A percentile compares a stretch with the other conserved stretches of the same genome.
phyloP scores from a whole-genome alignment of 805 yeast species.

The Metschnikowia lachancei region DNA sequence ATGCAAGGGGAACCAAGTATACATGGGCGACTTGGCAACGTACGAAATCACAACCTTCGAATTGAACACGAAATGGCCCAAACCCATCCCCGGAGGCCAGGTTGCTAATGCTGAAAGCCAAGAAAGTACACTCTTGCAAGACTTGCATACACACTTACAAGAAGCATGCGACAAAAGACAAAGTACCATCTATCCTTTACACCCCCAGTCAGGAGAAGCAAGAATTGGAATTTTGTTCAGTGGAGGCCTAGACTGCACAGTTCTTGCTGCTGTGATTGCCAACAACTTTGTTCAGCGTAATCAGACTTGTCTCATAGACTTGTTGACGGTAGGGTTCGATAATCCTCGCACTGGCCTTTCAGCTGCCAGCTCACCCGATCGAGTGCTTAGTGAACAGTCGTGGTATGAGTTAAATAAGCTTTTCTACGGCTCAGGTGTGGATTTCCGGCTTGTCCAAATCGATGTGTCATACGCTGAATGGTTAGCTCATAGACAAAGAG shows the following conservation, averaged over 20 bases:
- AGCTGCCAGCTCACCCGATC: constrained; percentile 79
- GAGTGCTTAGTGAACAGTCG: constrained; percentile 68
- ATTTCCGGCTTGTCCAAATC: constrained; percentile 59
- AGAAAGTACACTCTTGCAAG: neutral
- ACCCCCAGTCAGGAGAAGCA: constrained; percentile 23
- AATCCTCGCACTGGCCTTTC: constrained; percentile 70
- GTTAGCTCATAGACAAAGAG: constrained; percentile 46
- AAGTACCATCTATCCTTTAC: constrained; percentile 58
- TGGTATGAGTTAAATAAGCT: constrained; percentile 47
- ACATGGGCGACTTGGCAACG: constrained; percentile 35
- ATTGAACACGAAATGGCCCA: neutral
- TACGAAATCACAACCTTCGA: neutral
- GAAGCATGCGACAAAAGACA: constrained; percentile 50
- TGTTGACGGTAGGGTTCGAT: constrained; percentile 90
- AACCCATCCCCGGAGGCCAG: neutral
- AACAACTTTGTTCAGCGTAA: constrained; percentile 13
- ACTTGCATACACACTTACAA: constrained; percentile 27
- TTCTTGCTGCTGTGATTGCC: constrained; percentile 58
- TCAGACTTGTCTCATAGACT: constrained; percentile 47
- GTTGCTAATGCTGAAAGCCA: neutral
- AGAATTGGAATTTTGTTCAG: constrained; percentile 66
- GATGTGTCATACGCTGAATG: constrained; percentile 73
- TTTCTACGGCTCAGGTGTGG: constrained; percentile 35
- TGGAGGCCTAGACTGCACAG: constrained; percentile 93
- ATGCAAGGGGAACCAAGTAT: constrained; percentile 53